A percentile compares a stretch with the other conserved stretches of the same genome.
Evolutionary conservation across 192 early-diverging fungal species (phyloP).

Genomic region (Entomortierella chlamydospora): DNA sequence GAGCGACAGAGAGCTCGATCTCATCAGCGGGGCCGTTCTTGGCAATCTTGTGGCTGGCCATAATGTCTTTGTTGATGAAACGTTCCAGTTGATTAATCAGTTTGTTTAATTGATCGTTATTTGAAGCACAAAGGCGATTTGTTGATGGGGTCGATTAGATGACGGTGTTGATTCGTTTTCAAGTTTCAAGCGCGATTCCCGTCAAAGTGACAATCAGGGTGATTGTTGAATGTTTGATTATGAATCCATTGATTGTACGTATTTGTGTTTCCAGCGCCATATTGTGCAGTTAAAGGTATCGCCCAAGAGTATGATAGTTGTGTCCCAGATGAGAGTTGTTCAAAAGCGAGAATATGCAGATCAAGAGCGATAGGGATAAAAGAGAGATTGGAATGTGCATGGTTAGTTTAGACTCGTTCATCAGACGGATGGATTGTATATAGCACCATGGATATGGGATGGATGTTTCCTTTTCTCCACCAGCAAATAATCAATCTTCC

Average conservation of each 20-base stretch:
- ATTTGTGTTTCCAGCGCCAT: neutral
- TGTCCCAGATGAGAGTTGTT: too few species aligned
- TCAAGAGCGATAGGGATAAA: neutral
- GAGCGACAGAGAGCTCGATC: constrained; percentile 95
- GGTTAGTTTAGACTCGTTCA: constrained; percentile 21
- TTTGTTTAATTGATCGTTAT: neutral
- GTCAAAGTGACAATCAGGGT: neutral
- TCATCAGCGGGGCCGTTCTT: constrained; percentile 70
- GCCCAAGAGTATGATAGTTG: neutral
- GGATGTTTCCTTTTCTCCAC: constrained; percentile 15
- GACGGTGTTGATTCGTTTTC: neutral
- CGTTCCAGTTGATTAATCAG: neutral
- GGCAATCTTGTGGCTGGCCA: constrained; percentile 59
- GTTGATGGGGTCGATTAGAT: neutral
- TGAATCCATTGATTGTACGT: neutral
- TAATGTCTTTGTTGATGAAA: constrained; percentile 57
- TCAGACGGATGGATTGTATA: constrained; percentile 32
- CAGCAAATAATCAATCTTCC: constrained; percentile 7
- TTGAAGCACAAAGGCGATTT: constrained; percentile 3
- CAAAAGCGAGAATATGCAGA: neutral
- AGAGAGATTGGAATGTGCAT: constrained; percentile 13
- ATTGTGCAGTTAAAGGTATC: neutral
- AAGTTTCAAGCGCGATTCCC: neutral
- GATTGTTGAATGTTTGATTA: neutral
- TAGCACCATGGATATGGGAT: neutral